These are phyloP conservation scores for Rhododendron simsii DNA, from an alignment of 148 eudicot species.

Conservation along the genomic window DNA sequence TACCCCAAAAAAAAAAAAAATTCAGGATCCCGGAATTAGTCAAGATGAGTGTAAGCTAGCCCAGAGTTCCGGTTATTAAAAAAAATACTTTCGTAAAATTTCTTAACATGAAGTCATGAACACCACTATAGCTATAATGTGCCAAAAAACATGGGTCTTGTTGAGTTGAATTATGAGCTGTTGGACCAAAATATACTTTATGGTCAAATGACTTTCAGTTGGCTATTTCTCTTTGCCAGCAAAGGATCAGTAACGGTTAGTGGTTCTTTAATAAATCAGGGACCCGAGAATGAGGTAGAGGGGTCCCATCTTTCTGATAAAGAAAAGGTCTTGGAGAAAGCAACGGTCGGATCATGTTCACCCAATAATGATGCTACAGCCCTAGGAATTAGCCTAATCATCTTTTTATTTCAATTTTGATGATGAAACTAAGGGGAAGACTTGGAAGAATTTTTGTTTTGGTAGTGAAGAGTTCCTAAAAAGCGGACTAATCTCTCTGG, in stretches of 20 bases:
- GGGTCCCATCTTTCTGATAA: not conserved
- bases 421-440: not conserved
- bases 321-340: not conserved
- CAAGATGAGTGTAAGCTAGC: too few species aligned
- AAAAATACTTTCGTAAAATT: too few species aligned
- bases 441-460: not conserved
- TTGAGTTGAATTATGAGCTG: not conserved
- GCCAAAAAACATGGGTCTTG: not conserved
- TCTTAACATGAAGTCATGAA: not conserved
- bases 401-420: not conserved
- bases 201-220: not conserved
- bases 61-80: too few species aligned
- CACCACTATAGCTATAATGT: not conserved
- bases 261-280: not conserved
- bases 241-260: not conserved
- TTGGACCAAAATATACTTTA: not conserved
- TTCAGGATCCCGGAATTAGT: too few species aligned
- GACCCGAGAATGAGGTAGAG: not conserved
- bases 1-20: too few species aligned
- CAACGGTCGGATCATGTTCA: not conserved
- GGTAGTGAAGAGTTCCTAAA: too few species aligned
- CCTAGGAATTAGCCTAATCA: not conserved
- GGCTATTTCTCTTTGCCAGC: not conserved
- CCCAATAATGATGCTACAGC: not conserved
- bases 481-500: too few species aligned